phyloP scores from a whole-genome alignment of 495 filamentous ascomycete genomes.

The Clavariopsis aquatica region DNA sequence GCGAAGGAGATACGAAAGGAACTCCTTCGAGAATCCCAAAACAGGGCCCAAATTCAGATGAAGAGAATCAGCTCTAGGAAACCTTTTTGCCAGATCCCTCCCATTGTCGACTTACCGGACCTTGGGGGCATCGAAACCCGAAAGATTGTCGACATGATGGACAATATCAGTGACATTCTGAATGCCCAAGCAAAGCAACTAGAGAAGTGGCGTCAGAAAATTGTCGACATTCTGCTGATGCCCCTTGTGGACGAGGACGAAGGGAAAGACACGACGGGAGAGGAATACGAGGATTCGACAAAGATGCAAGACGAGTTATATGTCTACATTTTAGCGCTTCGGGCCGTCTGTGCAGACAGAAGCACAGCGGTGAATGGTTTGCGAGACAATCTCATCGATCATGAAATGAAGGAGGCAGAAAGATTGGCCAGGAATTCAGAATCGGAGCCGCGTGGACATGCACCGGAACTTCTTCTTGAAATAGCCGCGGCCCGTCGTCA shows the following conservation, averaged over 20 bases:
- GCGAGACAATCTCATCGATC: constrained; percentile 72
- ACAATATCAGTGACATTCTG: constrained; percentile 56
- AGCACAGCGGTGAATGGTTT: constrained; percentile 73
- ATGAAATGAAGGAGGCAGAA: constrained; percentile 66
- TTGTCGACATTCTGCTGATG: constrained; percentile 67
- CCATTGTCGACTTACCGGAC: constrained; percentile 54
- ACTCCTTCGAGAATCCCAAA: constrained; percentile 53
- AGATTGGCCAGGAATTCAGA: constrained; percentile 49
- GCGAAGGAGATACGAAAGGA: constrained; percentile 78
- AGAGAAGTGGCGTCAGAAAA: constrained; percentile 69
- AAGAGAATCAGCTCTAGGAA: constrained; percentile 55
- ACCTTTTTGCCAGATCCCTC: constrained; percentile 64
- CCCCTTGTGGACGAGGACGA: constrained; percentile 83
- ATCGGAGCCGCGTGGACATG: constrained; percentile 55
- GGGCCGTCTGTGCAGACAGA: constrained; percentile 75
- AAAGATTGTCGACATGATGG: constrained; percentile 57
- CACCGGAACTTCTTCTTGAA: constrained; percentile 66
- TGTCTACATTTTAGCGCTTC: constrained; percentile 75
- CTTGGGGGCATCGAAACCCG: constrained; percentile 64
- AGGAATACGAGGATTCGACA: constrained; percentile 86
- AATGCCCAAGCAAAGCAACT: constrained; percentile 70
- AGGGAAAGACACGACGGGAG: constrained; percentile 70
- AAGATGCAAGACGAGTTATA: constrained; percentile 83
- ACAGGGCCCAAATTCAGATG: constrained; percentile 51
- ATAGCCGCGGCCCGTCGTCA: constrained; percentile 58